Base-by-base conservation (phyloP, 495 filamentous ascomycete species). In the Tuber umbilicatum region DNA sequence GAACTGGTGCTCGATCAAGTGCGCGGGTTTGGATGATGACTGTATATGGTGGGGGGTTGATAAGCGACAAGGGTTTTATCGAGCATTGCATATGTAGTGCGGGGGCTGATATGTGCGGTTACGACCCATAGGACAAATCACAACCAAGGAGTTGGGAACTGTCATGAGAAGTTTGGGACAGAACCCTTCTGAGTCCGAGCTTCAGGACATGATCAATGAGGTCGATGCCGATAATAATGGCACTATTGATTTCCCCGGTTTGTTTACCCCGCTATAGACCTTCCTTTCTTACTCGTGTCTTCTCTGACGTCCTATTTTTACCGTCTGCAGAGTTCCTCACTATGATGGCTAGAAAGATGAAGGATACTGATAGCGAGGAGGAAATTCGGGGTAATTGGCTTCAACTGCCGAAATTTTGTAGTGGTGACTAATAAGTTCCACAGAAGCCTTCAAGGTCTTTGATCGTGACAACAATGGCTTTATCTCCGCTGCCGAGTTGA, bases 261-360 rank as follows among this genome's bases (percentile, higher is more conserved):
- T 74, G 86, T 76, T 78, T 71, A 35, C 41, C 38, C 16, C 0
- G 12, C 39, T 23, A 37, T 27, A 14, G 2, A 19, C 38, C 5
- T 10, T 23, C 23, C 70, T 35, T 47, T 43, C 42, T 43, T 4
- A 12, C 16, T 69, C 55, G 23, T 70, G 21, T 39, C 0, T 68
- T 35, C 39, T 38, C 72, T 80, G 69, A 75, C 38, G 10, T 17
- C 14, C 27, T 75, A 16, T 14, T 38, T 69, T 72, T 72, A 38
- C 35, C 10, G 37, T 21, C 31, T 27, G 5, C 41, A 97, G 95
- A 99, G 80, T 99, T 99, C 87, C 88, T 98, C 73, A 98, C 95
- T 75, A 99, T 98, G 96, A 99, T 99, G 95, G 95, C 96, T 72
- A 90, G 96, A 82, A 98, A 98, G 87, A 99, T 99, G 96, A 99